A percentile compares a stretch with the other conserved stretches of the same genome.
phyloP scores from a whole-genome alignment of 441 rosid genomes.

The Arabidopsis lyrata region DNA sequence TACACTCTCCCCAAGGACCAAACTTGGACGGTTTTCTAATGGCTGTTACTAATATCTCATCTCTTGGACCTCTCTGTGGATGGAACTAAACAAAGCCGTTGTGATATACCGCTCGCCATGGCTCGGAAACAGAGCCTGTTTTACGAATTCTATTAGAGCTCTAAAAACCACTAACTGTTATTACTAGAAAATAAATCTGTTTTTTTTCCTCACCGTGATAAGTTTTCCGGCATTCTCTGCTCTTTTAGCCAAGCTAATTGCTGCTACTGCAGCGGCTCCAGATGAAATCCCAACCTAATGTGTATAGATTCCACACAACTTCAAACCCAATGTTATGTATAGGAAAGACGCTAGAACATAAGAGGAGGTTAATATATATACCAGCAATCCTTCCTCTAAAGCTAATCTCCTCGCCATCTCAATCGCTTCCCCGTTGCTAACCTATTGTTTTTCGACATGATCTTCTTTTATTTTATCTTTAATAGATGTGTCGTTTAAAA shows the following conservation, averaged over 20 bases:
- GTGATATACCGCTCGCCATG: conserved; percentile 92
- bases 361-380: conserved; percentile 39
- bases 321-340: conserved; percentile 8
- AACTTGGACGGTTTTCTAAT: conserved; percentile 7
- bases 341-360: background rate
- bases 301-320: background rate
- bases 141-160: conserved; percentile 21
- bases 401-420: conserved; percentile 94
- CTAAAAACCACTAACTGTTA: conserved; percentile 12
- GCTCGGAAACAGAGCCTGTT: conserved; percentile 95
- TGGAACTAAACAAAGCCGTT: conserved; percentile 74
- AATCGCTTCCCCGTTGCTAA: conserved; percentile 80
- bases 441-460: conserved; percentile 47
- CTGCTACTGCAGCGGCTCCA: conserved; percentile 96
- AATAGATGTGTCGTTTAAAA: background rate
- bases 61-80: conserved; percentile 70
- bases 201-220: conserved; percentile 58
- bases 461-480: background rate
- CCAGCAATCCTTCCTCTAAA: conserved; percentile 94
- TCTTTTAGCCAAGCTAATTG: conserved; percentile 76
- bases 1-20: conserved; percentile 5
- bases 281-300: conserved; percentile 91
- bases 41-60: conserved; percentile 54
- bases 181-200: background rate
- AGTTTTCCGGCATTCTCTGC: conserved; percentile 93